Conservation (phyloP, 768 basidiomycete species). For the Lyophyllum decastes region DNA sequence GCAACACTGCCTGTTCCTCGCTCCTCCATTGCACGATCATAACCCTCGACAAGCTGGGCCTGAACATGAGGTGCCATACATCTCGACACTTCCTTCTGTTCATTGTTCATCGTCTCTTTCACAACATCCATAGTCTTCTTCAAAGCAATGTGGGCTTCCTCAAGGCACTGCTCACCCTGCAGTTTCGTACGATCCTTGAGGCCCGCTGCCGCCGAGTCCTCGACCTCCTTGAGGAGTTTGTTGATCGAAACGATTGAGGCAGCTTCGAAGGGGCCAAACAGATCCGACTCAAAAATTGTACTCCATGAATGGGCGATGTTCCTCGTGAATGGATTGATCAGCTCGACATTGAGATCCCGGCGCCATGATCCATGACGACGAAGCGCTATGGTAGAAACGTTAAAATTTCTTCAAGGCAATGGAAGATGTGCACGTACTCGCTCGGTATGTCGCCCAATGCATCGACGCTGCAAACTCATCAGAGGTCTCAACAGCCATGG, state of each 20-base stretch:
- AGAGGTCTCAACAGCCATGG: conserved; percentile 44
- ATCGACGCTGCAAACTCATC: conserved; percentile 54
- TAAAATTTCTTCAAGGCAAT: not conserved
- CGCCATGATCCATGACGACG: conserved; percentile 57
- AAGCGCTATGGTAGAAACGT: conserved; percentile 32
- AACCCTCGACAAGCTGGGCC: conserved; percentile 48
- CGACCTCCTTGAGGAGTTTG: conserved; percentile 50
- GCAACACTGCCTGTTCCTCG: conserved; percentile 57
- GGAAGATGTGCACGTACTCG: conserved; percentile 39
- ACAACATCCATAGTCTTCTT: conserved; percentile 49
- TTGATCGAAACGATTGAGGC: conserved; percentile 37
- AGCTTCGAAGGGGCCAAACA: conserved; percentile 50
- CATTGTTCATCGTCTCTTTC: conserved; percentile 45
- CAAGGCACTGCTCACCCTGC: conserved; percentile 52
- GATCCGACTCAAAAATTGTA: conserved; percentile 59
- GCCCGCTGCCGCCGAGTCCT: conserved; percentile 49
- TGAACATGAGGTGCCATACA: conserved; percentile 60
- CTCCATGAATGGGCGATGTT: conserved; percentile 61
- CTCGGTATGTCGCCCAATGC: conserved; percentile 64
- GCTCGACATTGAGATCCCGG: conserved; percentile 60
- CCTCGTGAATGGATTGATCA: conserved; percentile 57
- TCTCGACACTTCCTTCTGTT: conserved; percentile 63
- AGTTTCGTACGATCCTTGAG: conserved; percentile 51
- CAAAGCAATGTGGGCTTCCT: conserved; percentile 53
- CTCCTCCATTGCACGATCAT: conserved; percentile 55